Evolutionary conservation across 345 rosid genomes (phyloP).

Genomic region (Dipteronia sinensis): DNA sequence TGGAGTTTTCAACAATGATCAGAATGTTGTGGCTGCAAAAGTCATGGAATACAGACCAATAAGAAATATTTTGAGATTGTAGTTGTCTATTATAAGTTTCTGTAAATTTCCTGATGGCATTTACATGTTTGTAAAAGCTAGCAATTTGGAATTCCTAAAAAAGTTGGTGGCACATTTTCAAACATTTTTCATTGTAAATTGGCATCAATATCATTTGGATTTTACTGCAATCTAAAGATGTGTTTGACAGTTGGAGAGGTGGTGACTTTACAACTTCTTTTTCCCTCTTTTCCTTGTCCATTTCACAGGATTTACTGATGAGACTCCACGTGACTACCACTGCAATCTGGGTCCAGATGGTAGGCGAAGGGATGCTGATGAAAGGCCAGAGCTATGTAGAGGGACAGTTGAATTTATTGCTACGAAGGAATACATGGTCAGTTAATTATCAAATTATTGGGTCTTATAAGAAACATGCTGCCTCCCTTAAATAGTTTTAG

Average conservation of each 20-base stretch:
- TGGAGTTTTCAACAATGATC: constrained; percentile 6
- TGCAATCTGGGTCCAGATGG: constrained; percentile 77
- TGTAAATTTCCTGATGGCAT: constrained; percentile 2
- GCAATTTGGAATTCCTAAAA: not conserved
- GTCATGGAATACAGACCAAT: not conserved
- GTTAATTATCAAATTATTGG: constrained; percentile 26
- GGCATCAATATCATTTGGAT: not conserved
- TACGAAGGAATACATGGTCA: constrained; percentile 88
- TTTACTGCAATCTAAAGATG: not conserved
- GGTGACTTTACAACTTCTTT: not conserved
- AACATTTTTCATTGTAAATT: not conserved
- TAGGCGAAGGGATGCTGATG: constrained; percentile 72
- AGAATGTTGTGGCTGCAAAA: constrained; percentile 9
- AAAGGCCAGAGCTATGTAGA: constrained; percentile 70
- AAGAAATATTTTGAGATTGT: not conserved
- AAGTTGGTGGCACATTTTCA: constrained; percentile 4
- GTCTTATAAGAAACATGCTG: not conserved
- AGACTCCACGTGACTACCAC: constrained; percentile 63
- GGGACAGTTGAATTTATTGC: constrained; percentile 86
- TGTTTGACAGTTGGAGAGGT: constrained; percentile 9
- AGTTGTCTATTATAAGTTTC: not conserved
- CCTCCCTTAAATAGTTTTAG: not conserved
- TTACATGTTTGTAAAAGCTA: not conserved
- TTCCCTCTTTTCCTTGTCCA: not conserved
- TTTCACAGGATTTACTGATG: constrained; percentile 57